These are phyloP conservation scores for Trifolium fragiferum DNA, from an alignment of 306 rosid genomes.

Conservation along the genomic window DNA sequence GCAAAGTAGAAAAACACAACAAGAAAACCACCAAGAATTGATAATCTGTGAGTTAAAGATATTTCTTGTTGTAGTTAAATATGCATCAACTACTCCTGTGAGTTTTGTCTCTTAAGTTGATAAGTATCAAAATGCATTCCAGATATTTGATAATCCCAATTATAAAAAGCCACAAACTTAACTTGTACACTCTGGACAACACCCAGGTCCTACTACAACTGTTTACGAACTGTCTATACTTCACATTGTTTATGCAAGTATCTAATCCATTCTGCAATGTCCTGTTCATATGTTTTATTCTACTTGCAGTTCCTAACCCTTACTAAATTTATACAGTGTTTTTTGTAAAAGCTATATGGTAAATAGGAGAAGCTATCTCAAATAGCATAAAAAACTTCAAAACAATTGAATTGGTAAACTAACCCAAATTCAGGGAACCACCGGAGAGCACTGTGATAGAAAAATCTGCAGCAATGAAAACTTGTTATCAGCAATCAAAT, in stretches of 20 bases:
- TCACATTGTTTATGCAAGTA: slow-evolving; percentile 22
- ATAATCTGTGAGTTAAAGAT: no score
- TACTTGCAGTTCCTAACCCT: slow-evolving; percentile 15
- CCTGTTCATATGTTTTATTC: slow-evolving; percentile 7
- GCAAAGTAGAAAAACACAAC: slow-evolving; percentile 33
- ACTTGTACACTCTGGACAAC: neutral
- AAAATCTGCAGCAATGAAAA: slow-evolving; percentile 64
- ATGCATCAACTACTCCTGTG: no score
- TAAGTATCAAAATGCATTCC: slow-evolving; percentile 20
- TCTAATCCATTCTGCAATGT: neutral
- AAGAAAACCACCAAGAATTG: slow-evolving; percentile 42
- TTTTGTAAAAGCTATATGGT: slow-evolving; percentile 5
- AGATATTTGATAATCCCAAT: slow-evolving; percentile 32
- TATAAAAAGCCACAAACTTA: slow-evolving; percentile 1
- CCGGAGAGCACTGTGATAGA: slow-evolving; percentile 88
- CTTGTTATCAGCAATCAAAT: slow-evolving; percentile 37
- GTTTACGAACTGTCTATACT: neutral
- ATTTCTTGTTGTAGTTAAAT: no score
- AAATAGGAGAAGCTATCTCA: slow-evolving; percentile 21
- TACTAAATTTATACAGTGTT: slow-evolving; percentile 6
- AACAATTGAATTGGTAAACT: slow-evolving; percentile 48
- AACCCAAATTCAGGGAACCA: slow-evolving; percentile 93
- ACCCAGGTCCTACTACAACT: neutral
- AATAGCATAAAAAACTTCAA: neutral
- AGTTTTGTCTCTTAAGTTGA: slow-evolving; percentile 7